These are phyloP conservation scores for Coemansia asiatica DNA, from an alignment of 192 early-diverging fungal genomes.

Conservation along the genomic window DNA sequence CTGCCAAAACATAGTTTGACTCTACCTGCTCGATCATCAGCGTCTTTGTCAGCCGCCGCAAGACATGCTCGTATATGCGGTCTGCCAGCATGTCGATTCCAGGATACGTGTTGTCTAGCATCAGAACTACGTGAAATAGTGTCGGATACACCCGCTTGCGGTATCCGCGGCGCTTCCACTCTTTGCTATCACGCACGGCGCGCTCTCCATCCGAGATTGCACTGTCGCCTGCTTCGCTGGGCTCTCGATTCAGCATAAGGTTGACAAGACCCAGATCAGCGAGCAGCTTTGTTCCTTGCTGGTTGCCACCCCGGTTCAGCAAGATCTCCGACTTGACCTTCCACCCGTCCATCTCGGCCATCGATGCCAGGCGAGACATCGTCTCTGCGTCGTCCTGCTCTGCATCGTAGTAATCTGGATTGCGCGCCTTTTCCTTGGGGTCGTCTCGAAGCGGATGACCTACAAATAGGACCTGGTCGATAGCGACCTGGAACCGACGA, in stretches of 20 bases:
- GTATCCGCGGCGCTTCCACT: constrained; percentile 53
- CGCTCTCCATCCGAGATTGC: constrained; percentile 50
- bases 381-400: constrained; percentile 59
- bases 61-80: constrained; percentile 47
- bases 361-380: constrained; percentile 39
- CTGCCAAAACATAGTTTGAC: constrained; percentile 46
- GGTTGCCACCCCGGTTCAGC: constrained; percentile 21
- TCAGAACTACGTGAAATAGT: constrained; percentile 52
- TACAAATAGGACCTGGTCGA: constrained; percentile 85
- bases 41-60: constrained; percentile 47
- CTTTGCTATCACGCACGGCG: constrained; percentile 54
- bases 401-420: constrained; percentile 64
- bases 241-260: constrained; percentile 51
- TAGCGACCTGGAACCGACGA: constrained; percentile 78
- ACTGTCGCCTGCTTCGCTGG: constrained; percentile 53
- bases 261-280: constrained; percentile 48
- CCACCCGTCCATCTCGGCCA: constrained; percentile 42
- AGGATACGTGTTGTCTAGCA: constrained; percentile 51
- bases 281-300: constrained; percentile 41
- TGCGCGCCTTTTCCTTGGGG: constrained; percentile 52
- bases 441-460: constrained; percentile 66
- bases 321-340: constrained; percentile 37
- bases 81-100: constrained; percentile 43
- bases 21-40: constrained; percentile 55
- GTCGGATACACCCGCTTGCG: constrained; percentile 37